A percentile compares a stretch with the other conserved stretches of the same genome.
Evolutionary conservation across 768 basidiomycete species (phyloP).

Genomic region (Serendipita sp.): DNA sequence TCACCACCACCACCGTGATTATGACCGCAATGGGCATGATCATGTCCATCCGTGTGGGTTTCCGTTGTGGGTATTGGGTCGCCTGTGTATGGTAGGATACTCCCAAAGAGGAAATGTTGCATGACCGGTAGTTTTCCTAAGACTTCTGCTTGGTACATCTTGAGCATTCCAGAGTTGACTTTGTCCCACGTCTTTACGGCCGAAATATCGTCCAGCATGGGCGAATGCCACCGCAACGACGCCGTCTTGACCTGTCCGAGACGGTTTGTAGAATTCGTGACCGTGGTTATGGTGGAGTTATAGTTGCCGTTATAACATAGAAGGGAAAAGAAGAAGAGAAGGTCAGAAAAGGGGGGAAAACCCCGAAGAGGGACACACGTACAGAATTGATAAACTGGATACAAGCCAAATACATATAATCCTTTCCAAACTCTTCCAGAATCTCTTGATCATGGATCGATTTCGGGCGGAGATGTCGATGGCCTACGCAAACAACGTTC

Average conservation of each 20-base stretch:
- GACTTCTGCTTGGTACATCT: slow-evolving; percentile 95
- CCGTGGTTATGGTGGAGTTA: no score
- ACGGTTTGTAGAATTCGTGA: no score
- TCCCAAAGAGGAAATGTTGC: slow-evolving; percentile 92
- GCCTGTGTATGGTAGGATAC: slow-evolving; percentile 54
- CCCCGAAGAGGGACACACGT: slow-evolving; percentile 14
- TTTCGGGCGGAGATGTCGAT: slow-evolving; percentile 81
- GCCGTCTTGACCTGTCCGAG: slow-evolving; percentile 73
- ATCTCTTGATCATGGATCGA: slow-evolving; percentile 85
- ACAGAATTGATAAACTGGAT: slow-evolving; percentile 93
- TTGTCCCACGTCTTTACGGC: slow-evolving; percentile 94
- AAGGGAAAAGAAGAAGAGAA: background rate
- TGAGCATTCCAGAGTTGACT: slow-evolving; percentile 90
- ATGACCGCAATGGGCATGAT: slow-evolving; percentile 30
- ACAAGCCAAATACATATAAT: slow-evolving; percentile 96
- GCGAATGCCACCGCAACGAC: slow-evolving; percentile 92
- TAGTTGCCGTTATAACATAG: background rate
- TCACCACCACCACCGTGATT: slow-evolving; percentile 30
- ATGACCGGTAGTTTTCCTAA: slow-evolving; percentile 88
- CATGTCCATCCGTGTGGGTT: slow-evolving; percentile 7
- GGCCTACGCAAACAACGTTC: slow-evolving; percentile 29
- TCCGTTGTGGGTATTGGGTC: slow-evolving; percentile 22
- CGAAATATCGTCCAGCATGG: slow-evolving; percentile 97
- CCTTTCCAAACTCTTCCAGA: slow-evolving; percentile 76
- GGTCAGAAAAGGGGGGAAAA: background rate